A percentile compares a stretch with the other conserved stretches of the same genome.
These are phyloP conservation scores for Zasmidium citrigriseum DNA, from an alignment of 2,329 filamentous ascomycete genomes.

Conservation along the genomic window DNA sequence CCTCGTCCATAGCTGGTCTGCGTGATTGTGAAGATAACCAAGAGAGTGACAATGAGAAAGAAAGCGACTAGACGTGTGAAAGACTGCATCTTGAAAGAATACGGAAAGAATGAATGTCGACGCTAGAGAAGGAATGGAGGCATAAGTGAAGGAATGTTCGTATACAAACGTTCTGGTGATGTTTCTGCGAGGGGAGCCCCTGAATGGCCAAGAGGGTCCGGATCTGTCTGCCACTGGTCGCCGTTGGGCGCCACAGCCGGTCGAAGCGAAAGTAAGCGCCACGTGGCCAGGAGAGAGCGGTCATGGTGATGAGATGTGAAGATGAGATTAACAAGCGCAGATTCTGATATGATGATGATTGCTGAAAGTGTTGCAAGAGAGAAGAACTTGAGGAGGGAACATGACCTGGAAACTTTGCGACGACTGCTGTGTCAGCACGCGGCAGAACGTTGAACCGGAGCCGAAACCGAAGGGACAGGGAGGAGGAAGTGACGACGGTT, in stretches of 20 bases:
- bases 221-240: background rate
- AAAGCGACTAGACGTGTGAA: background rate
- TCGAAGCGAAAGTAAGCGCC: background rate
- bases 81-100: background rate
- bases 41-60: background rate
- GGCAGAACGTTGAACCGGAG: too few species aligned
- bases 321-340: too few species aligned
- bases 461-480: too few species aligned
- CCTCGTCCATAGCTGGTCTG: background rate
- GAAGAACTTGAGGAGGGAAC: too few species aligned
- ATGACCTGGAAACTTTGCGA: too few species aligned
- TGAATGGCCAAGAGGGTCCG: background rate
- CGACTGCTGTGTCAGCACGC: too few species aligned
- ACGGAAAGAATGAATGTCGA: background rate
- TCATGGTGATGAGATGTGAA: too few species aligned
- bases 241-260: background rate
- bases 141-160: background rate
- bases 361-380: too few species aligned
- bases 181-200: background rate
- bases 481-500: too few species aligned
- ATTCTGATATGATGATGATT: too few species aligned
- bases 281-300: too few species aligned
- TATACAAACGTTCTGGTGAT: background rate
- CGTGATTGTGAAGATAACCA: background rate
- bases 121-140: background rate